Conservation (phyloP, 2,329 filamentous ascomycete species). For the Nemania sp. region DNA sequence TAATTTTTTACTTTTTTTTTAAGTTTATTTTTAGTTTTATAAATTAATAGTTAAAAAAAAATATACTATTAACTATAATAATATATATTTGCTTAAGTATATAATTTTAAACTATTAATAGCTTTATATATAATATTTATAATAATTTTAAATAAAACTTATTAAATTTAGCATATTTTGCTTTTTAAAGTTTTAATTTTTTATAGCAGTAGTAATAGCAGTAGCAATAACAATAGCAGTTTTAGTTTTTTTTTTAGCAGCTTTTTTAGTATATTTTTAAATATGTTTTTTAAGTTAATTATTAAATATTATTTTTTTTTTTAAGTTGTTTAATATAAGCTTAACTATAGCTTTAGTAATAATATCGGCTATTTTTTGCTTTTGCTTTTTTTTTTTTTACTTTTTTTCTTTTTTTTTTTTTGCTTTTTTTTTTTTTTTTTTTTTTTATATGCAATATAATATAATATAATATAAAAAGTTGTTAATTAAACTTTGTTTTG, state of each 20-base stretch:
- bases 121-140: no score
- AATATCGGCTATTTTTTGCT: conserved; percentile 54
- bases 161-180: conserved; percentile 42
- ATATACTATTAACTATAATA: no score
- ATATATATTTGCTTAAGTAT: no score
- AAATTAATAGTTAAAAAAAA: no score
- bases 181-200: conserved; percentile 37
- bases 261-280: conserved; percentile 70
- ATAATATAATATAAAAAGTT: background rate
- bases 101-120: no score
- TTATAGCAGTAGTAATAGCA: no score
- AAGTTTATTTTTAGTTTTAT: no score
- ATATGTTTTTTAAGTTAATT: conserved; percentile 71
- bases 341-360: conserved; percentile 63
- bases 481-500: background rate
- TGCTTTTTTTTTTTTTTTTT: no score
- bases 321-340: conserved; percentile 72
- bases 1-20: no score
- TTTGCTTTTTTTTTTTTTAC: no score
- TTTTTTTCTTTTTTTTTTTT: no score
- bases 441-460: background rate
- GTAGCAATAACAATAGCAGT: conserved; percentile 46
- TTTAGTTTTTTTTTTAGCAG: conserved; percentile 64
- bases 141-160: no score
- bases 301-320: conserved; percentile 74